Evolutionary conservation across 164 flowering plant species (phyloP).

Genomic region (Annona cherimola): DNA sequence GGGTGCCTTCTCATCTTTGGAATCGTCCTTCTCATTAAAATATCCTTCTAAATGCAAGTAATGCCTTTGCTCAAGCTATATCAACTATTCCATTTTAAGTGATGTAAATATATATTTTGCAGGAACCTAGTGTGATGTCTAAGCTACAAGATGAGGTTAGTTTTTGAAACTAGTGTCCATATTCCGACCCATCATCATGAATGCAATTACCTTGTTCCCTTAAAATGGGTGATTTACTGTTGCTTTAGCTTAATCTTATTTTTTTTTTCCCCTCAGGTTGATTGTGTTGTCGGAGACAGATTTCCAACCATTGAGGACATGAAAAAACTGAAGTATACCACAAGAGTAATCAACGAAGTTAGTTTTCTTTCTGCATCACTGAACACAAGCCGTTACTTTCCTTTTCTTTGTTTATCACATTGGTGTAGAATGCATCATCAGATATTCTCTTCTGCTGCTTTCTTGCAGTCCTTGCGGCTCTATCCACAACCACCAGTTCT

Average conservation of each 20-base stretch:
- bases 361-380: conserved; percentile 13
- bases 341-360: conserved; percentile 92
- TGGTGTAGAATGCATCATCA: not conserved
- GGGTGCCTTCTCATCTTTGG: too few species aligned
- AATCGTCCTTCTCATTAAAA: too few species aligned
- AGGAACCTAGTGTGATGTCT: conserved; percentile 80
- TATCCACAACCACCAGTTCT: conserved; percentile 96
- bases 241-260: conserved; percentile 1
- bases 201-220: not conserved
- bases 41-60: not conserved
- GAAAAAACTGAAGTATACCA: conserved; percentile 87
- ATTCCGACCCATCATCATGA: not conserved
- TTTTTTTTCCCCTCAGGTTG: conserved; percentile 51
- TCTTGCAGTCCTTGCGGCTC: conserved; percentile 77
- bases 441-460: not conserved
- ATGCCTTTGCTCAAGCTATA: not conserved
- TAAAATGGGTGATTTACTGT: not conserved
- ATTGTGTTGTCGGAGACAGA: conserved; percentile 79
- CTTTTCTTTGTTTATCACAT: not conserved
- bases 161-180: not conserved
- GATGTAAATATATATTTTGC: conserved; percentile 16
- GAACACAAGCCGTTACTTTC: not conserved
- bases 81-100: not conserved
- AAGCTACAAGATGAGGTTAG: conserved; percentile 92
- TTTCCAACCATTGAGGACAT: conserved; percentile 87